Base-by-base conservation (phyloP, 352 stramenopile species). In the Phytophthora europaea region DNA sequence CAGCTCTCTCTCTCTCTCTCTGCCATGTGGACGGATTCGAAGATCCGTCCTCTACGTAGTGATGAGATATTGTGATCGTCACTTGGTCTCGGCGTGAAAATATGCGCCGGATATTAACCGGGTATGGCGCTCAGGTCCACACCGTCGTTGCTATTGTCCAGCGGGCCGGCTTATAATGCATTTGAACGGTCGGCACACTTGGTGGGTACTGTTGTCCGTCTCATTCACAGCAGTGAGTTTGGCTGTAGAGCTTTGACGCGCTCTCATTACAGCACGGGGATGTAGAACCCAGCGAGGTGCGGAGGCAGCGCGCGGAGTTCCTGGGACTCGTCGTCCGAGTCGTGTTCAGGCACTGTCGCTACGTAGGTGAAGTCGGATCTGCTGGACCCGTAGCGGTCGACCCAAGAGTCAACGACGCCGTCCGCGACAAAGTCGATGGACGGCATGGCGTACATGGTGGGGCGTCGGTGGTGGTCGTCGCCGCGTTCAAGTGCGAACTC, bases 371-470 rank as follows among this genome's bases (percentile, higher is more conserved):
- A 48, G 48, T 76, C 72, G 16, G 53, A 18, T 31, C 73, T 73
- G 68, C 33, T 79, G 31, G 72, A 64, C 4, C 72, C 72, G 52
- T 68, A 79, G 10, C 72, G 72, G 54, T 76, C 51, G 12, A 76
- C 68, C 72, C 72, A 79, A 4, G 72, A 65, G 38, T 76, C 68
- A 15, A 79, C 38, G 18, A 71, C 28, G 12, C 53, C 60, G 36
- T 70, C 59, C 16, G 22, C 26, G 10, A 18, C 20, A 53, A 76
- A 73, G 56, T 79, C 68, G 22, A 79, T 65, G 5, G 67, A 65
- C 3, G 72, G 62, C 68, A 79, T 76, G 6, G 72, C 72, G 54
- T 79, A 79, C 62, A 79, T 79, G 3, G 72, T 79, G 4, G 68
- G 54, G 20, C 72, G 72, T 45, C 67, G 26, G 59, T 79, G 67